Base-by-base conservation (phyloP, 2,329 filamentous ascomycete species). In the Ambrosiella beaveri region DNA sequence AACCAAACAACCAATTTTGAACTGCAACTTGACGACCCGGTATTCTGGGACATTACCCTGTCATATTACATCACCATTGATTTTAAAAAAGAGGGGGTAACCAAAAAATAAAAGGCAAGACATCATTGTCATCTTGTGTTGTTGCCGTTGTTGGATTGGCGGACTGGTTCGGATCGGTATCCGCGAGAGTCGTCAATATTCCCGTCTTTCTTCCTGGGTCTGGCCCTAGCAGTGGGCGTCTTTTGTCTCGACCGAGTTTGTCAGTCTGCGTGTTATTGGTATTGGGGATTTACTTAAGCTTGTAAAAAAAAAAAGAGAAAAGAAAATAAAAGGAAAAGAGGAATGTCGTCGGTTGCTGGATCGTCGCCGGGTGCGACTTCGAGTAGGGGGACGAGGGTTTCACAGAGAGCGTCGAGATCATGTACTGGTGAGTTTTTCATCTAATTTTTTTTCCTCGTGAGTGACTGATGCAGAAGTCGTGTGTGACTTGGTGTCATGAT, bases 381-480 rank as follows among this genome's bases (percentile, higher is more conserved):
- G 19, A 12, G 40, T 35, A 50, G 47, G 5, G 53, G 41, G 5
- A 52, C 59, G 36, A 40, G 59, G 19, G 55, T 60, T n/a, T 60
- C 59, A 15, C 59, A 60, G 45, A 39, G 59, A 38, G 59, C 59
- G 12, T 60, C 59, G 11, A 50, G 59, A 8, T 60, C 59, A 7
- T 60, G 59, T 19, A 60, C 59, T 38, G 59, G 59, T 60, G 47
- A 47, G 57, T 38, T 35, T 6, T n/a, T 13, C 6, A 45, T 7
- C 7, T 47, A 27, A 11, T 17, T 15, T 51, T 49, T 13, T 37
- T 39, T 44, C 35, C 44, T 27, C 27, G 27, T 27, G 2, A 27
- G 27, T 27, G 27, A 27, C 27, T 27, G 27, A 27, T 27, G 27
- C 27, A 27, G 27, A 27, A 4, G 3, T 27, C 3, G 27, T 27